phyloP scores from a whole-genome alignment of 164 flowering plant species.

The Stephania cephalantha region DNA sequence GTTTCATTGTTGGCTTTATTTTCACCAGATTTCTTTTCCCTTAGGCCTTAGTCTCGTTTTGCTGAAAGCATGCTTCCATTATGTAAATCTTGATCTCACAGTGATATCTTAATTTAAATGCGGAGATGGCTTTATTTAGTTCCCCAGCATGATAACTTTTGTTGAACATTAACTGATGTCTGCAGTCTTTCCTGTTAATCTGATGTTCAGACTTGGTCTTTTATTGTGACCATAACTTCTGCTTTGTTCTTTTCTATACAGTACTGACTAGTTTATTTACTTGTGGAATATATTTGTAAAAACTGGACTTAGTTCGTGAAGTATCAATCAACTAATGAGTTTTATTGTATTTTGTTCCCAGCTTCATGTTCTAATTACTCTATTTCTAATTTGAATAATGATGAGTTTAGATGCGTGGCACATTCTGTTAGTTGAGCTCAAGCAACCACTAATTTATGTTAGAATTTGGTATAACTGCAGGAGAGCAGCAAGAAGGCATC shows the following conservation, averaged over 20 bases:
- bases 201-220: neutral
- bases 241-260: neutral
- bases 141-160: neutral
- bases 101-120: no score
- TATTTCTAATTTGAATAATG: neutral
- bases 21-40: no score
- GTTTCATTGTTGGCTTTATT: no score
- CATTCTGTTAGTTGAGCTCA: neutral
- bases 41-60: no score
- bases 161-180: neutral
- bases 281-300: neutral
- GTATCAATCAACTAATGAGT: neutral
- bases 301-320: neutral
- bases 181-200: neutral
- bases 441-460: neutral
- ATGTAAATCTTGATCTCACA: no score
- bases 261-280: neutral
- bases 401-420: neutral
- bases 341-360: neutral
- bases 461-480: conserved; percentile 33
- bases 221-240: neutral
- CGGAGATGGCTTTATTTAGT: neutral
- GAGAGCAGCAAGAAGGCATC: conserved; percentile 70
- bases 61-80: no score
- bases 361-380: neutral